Conservation (phyloP, 148 eudicot genomes). For the Camellia japonica region DNA sequence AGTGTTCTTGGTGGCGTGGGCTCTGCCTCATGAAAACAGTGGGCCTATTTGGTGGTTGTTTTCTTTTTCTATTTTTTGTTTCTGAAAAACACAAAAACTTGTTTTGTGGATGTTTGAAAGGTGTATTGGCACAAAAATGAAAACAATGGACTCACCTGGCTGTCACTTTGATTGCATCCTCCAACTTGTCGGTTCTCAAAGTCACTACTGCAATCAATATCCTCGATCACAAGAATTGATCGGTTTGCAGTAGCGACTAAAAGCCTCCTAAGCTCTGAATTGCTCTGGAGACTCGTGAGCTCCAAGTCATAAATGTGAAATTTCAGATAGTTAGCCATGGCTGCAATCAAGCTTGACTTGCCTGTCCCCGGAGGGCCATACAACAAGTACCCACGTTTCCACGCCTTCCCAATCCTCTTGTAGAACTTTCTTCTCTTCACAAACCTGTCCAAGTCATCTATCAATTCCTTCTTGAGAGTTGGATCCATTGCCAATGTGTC, state of each 20-base stretch:
- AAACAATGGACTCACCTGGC: conserved; percentile 9
- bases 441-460: conserved; percentile 24
- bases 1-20: too few relatives aligned
- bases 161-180: neutral
- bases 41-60: too few relatives aligned
- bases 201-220: conserved; percentile 25
- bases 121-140: too few relatives aligned
- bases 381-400: conserved; percentile 28
- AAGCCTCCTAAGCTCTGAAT: conserved; percentile 18
- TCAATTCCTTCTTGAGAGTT: conserved; percentile 15
- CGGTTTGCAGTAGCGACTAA: conserved; percentile 13
- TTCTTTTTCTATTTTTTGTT: too few relatives aligned
- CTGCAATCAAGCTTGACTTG: conserved; percentile 29
- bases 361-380: conserved; percentile 32
- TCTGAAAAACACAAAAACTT: too few relatives aligned
- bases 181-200: conserved; percentile 14
- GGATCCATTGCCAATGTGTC: conserved; percentile 29
- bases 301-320: conserved; percentile 25
- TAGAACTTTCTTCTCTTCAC: conserved; percentile 21
- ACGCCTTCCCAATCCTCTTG: conserved; percentile 12
- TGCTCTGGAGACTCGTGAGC: conserved; percentile 6
- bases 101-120: too few relatives aligned
- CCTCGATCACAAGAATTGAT: conserved; percentile 27
- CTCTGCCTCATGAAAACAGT: too few relatives aligned
- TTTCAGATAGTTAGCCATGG: conserved; percentile 28